A percentile compares a stretch with the other conserved stretches of the same genome.
phyloP scores from a whole-genome alignment of 2,329 filamentous ascomycete genomes.

The Pseudogymnoascus destructans region DNA sequence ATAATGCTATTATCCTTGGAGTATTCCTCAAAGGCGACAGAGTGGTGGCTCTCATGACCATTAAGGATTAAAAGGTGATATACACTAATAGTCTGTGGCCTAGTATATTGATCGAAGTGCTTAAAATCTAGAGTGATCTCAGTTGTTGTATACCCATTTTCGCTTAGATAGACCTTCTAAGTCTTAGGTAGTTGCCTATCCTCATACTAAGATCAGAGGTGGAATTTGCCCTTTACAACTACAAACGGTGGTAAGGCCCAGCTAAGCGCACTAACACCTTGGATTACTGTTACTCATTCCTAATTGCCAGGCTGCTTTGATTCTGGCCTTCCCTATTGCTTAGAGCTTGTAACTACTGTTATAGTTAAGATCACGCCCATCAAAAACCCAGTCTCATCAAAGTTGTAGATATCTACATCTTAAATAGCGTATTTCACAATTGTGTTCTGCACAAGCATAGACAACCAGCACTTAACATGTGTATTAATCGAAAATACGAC shows the following conservation, averaged over 20 bases:
- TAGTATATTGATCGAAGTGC: background rate
- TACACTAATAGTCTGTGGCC: background rate
- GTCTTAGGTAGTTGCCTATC: background rate
- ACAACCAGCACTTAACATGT: too few relatives aligned
- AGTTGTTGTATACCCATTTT: background rate
- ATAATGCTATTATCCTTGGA: slow-evolving; percentile 10
- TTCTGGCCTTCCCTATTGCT: background rate
- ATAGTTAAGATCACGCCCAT: background rate
- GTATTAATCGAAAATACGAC: too few relatives aligned
- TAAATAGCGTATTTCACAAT: too few relatives aligned
- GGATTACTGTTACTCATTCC: background rate
- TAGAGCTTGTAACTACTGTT: background rate
- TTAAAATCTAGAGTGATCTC: background rate
- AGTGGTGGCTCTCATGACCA: background rate
- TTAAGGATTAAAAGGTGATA: background rate
- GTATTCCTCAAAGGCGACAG: slow-evolving; percentile 11
- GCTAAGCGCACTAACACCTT: background rate
- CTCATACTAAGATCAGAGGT: background rate
- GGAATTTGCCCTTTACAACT: background rate
- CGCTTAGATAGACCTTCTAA: background rate
- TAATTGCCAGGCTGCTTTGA: background rate
- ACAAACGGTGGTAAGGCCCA: background rate
- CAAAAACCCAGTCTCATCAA: background rate
- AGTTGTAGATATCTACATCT: background rate
- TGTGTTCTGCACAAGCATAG: too few relatives aligned